phyloP scores from a whole-genome alignment of 441 rosid species.

The Geranium incanum region DNA sequence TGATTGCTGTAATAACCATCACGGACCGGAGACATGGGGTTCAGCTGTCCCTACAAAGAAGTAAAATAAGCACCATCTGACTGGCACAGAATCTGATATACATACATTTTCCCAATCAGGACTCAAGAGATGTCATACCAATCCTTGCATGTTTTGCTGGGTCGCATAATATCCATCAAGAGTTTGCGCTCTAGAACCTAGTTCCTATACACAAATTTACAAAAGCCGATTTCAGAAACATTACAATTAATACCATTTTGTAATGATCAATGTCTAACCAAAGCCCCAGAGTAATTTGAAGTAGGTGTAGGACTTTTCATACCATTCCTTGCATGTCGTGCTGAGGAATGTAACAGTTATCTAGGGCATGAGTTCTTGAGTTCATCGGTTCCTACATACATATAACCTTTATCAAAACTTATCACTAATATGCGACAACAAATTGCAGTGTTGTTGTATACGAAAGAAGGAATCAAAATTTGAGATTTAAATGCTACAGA shows the following conservation, averaged over 20 bases:
- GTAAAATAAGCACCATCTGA: slow-evolving; percentile 10
- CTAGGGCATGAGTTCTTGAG: slow-evolving; percentile 33
- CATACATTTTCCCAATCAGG: slow-evolving; percentile 4
- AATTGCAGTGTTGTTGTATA: no score
- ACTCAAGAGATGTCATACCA: slow-evolving; percentile 13
- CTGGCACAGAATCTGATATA: background rate
- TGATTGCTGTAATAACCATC: slow-evolving; percentile 62
- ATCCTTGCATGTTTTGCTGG: slow-evolving; percentile 29
- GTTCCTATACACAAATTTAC: slow-evolving; percentile 21
- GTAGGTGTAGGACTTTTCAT: background rate
- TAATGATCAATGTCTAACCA: background rate
- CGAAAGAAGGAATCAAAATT: background rate
- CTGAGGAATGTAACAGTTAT: slow-evolving; percentile 37
- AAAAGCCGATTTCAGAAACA: background rate
- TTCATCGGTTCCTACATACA: slow-evolving; percentile 33
- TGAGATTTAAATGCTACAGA: background rate
- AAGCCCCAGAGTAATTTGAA: background rate
- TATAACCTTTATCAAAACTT: background rate
- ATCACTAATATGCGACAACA: no score
- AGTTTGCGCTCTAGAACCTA: slow-evolving; percentile 35
- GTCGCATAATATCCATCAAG: slow-evolving; percentile 34
- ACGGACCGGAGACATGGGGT: slow-evolving; percentile 71
- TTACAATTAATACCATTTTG: background rate
- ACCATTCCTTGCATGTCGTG: slow-evolving; percentile 35
- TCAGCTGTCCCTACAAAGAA: slow-evolving; percentile 63